These are phyloP conservation scores for Fusarium sp. DNA, from an alignment of 2,329 filamentous ascomycete genomes.

Conservation along the genomic window DNA sequence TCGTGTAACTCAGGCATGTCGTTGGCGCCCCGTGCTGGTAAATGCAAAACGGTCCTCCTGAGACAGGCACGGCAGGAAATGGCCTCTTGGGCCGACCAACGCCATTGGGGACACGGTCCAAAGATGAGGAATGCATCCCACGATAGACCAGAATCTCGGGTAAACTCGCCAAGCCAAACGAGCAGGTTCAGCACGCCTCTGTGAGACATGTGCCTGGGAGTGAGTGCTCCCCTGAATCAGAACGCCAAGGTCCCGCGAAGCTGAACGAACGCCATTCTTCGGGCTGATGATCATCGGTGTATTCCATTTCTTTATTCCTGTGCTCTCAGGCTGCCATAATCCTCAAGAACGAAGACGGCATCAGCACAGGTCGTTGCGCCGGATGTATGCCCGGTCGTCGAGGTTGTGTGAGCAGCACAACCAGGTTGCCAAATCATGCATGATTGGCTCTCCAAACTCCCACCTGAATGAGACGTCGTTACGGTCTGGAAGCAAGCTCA, in stretches of 20 bases:
- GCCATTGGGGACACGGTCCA: neutral
- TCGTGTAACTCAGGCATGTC: neutral
- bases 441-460: neutral
- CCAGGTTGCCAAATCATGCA: neutral
- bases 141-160: neutral
- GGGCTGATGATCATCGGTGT: neutral
- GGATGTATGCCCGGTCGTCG: neutral
- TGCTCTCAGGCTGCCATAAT: neutral
- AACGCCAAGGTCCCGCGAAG: neutral
- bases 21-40: neutral
- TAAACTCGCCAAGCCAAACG: neutral
- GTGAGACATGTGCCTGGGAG: neutral
- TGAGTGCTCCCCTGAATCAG: neutral
- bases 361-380: neutral
- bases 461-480: neutral
- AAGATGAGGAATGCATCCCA: slow-evolving; percentile 13
- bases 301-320: neutral
- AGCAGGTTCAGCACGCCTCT: neutral
- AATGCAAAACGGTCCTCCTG: slow-evolving; percentile 2
- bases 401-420: neutral
- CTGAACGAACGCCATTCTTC: neutral
- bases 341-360: neutral
- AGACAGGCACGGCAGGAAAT: neutral
- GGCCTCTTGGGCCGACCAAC: neutral
- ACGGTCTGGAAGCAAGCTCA: neutral